These are phyloP conservation scores for Populus tomentosa DNA, from an alignment of 441 rosid species.

Conservation along the genomic window DNA sequence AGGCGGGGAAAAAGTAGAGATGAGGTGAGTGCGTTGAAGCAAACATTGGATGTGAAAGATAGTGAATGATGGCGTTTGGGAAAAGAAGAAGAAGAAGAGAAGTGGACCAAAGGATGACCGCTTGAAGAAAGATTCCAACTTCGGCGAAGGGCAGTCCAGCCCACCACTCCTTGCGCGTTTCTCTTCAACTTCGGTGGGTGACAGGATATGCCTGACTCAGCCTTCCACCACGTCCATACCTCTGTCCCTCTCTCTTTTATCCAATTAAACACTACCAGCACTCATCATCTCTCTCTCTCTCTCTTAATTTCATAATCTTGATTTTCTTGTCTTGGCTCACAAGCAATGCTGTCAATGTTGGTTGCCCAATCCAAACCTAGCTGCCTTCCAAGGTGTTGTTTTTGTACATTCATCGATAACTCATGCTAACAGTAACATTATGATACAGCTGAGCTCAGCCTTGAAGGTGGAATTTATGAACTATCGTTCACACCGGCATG, in stretches of 20 bases:
- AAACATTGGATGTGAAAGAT: background rate
- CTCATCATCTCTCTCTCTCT: background rate
- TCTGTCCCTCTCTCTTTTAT: background rate
- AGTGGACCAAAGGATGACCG: background rate
- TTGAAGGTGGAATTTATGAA: background rate
- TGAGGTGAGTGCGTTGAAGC: background rate
- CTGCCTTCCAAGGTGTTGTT: background rate
- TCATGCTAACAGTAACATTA: background rate
- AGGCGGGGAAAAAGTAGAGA: background rate
- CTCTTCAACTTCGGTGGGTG: slow-evolving; percentile 25
- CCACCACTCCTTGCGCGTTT: slow-evolving; percentile 23
- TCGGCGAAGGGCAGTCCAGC: background rate
- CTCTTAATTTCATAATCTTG: background rate
- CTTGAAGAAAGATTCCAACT: background rate
- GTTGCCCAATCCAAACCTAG: background rate
- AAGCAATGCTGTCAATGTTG: background rate
- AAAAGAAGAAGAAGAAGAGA: background rate
- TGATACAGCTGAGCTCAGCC: background rate
- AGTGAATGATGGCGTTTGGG: background rate
- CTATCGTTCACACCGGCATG: background rate
- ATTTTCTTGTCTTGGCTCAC: background rate
- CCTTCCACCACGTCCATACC: slow-evolving; percentile 14
- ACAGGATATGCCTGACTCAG: slow-evolving; percentile 41
- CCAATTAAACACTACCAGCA: background rate
- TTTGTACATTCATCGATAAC: background rate